Evolutionary conservation across 2,329 filamentous ascomycete species (phyloP), one percentile per base, ranked within the genome.

Genomic region (Calonectria pseudoreteaudii): DNA sequence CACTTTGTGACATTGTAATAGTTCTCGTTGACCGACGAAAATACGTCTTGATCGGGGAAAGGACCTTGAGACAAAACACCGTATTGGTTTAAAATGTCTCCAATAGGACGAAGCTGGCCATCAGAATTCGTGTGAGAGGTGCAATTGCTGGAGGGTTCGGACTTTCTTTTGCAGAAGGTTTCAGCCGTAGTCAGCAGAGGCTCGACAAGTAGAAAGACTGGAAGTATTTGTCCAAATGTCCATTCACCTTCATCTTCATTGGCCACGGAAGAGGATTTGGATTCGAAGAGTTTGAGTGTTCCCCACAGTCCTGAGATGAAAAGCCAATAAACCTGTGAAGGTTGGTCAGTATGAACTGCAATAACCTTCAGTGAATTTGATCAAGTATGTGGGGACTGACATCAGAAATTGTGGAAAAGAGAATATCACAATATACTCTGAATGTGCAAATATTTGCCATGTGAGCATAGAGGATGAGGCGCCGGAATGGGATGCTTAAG

Each of bases 171-270:
- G 56, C 56, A 26, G 62, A 58, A 16, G 41, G 49, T n/a, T 74
- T 70, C 0, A 44, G 18, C 38, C 7, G 38, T 44, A 20, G 16
- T 44, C 16, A 44, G 38, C 3, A 44, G 38, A 14, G 38, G 38
- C 6, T 6, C 38, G 16, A 41, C 3, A 9, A 44, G 38, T 8
- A 44, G 38, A 9, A 44, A 44, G 16, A 44, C 38, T 7, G 38
- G 38, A 44, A 44, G 38, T 5, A 44, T 20, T 20, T 44, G 38
- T 5, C 72, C 70, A 50, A 72, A 72, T 1, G 72, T 23, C 72
- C 72, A 74, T 3, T 47, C 56, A 8, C 34, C 60, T 36, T 71
- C 68, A 2, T 74, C 20, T 7, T 41, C 23, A 36, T 16, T 14
- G 18, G 4, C 38, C 3, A 20, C 6, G 4, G 5, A 16, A 41